phyloP scores from a whole-genome alignment of 1,284 basidiomycete genomes.

The Cystobasidium slooffiae region DNA sequence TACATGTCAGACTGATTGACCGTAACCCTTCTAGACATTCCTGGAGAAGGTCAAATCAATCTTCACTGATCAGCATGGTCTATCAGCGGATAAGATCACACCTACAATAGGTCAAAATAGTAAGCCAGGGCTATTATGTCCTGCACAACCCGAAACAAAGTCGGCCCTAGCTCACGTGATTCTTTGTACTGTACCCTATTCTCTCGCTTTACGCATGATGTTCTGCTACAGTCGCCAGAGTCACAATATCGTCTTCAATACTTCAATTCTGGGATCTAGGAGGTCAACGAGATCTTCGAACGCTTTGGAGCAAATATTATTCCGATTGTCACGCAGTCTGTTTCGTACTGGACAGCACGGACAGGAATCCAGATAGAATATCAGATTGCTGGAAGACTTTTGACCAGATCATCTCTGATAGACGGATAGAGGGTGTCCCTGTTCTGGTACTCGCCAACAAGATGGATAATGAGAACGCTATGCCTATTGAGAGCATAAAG shows the following conservation, averaged over 20 bases:
- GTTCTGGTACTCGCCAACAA: slow-evolving; percentile 89
- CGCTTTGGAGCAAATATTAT: slow-evolving; percentile 91
- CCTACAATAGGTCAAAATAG: slow-evolving; percentile 96
- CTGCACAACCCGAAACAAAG: not conserved
- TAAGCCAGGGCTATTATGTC: slow-evolving; percentile 57
- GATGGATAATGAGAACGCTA: slow-evolving; percentile 75
- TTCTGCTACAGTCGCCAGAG: slow-evolving; percentile 73
- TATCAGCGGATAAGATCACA: slow-evolving; percentile 83
- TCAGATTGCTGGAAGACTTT: slow-evolving; percentile 94
- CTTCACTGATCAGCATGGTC: slow-evolving; percentile 80
- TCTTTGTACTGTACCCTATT: not conserved
- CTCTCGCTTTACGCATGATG: too few relatives aligned
- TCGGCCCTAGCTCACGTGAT: not conserved
- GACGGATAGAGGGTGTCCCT: slow-evolving; percentile 83
- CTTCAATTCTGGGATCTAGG: slow-evolving; percentile 94
- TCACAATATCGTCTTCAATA: slow-evolving; percentile 84
- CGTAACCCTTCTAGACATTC: slow-evolving; percentile 67
- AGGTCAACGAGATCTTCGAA: slow-evolving; percentile 85
- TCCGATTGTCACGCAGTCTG: slow-evolving; percentile 92
- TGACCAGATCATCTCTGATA: slow-evolving; percentile 79
- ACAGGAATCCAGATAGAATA: slow-evolving; percentile 69
- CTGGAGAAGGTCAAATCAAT: slow-evolving; percentile 89
- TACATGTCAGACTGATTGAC: not conserved
- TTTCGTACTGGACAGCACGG: slow-evolving; percentile 86
- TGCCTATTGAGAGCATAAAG: slow-evolving; percentile 76